Conservation (phyloP, 1,284 basidiomycete genomes). For the Fomitiporia mediterranea region DNA sequence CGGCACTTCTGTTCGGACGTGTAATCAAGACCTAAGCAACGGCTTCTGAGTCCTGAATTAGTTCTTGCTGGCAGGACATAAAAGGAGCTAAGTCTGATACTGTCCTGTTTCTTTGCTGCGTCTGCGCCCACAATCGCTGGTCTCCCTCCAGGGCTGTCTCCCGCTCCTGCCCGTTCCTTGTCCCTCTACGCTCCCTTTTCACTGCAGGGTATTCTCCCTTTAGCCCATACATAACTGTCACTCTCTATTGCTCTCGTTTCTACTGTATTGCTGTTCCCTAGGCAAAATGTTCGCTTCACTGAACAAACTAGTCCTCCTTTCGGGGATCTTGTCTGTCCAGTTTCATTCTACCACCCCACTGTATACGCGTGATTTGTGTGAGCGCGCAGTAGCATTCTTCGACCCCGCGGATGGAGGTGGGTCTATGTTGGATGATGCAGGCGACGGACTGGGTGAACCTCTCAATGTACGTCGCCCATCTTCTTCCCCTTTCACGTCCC, state of each 20-base stretch:
- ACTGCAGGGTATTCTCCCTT: background rate
- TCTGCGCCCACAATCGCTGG: background rate
- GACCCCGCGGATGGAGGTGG: conserved; percentile 44
- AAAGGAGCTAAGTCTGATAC: background rate
- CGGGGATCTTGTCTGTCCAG: background rate
- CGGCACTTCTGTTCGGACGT: background rate
- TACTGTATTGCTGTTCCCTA: too few relatives aligned
- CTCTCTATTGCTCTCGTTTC: too few relatives aligned
- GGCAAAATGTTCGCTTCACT: background rate
- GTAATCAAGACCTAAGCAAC: too few relatives aligned
- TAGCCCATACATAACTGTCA: background rate
- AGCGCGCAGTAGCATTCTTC: conserved; percentile 35
- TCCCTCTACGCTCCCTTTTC: background rate
- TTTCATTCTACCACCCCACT: background rate
- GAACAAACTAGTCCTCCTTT: background rate
- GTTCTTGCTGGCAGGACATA: background rate
- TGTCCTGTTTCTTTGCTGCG: background rate
- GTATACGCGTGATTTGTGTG: background rate
- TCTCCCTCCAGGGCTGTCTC: background rate
- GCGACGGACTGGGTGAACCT: conserved; percentile 56
- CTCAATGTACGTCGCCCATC: conserved; percentile 45
- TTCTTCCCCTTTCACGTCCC: background rate
- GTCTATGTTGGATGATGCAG: conserved; percentile 47
- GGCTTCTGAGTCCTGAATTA: background rate
- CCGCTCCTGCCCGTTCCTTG: background rate